Evolutionary conservation across 192 early-diverging fungal genomes (phyloP), one percentile per base, ranked within the genome.

Genomic region (Gaertneriomyces semiglobifer): DNA sequence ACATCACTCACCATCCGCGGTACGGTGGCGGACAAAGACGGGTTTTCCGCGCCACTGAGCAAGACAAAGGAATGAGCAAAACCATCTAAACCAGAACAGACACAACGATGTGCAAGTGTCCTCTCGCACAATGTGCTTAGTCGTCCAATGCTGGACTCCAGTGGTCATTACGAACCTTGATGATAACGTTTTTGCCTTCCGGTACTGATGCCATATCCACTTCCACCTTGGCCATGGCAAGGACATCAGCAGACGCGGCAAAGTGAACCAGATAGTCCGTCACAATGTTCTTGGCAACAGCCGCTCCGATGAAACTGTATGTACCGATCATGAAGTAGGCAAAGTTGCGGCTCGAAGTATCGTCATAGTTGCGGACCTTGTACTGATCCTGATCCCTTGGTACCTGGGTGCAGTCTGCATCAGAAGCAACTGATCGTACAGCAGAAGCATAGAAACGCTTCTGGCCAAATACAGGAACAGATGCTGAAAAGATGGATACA

Each of bases 171-270:
- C 66, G 11, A 25, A 78, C 77, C 77, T 98, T 98, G 80, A 98
- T 80, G 43, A 92, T 90, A 47, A 96, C 90, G 61, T 96, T 96
- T 84, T 93, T 96, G 68, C 96, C 96, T 68, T 95, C 90, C 6
- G 96, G 96, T 73, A 98, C 93, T 54, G 90, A 79, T 65, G 79
- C 80, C 75, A 96, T 79, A 58, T 95, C 91, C 10, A 98, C 90
- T 81, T 98, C 96, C 39, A 93, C 92, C 87, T 95, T 98, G 77
- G 94, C 93, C 83, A 98, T 78, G 44, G 96, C 96, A 73, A 98
- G 82, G 38, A 96, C 93, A 86, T 98, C 96, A 43, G 94, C 93
- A n/a, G 96, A 96, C 20, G 96, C 94, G 58, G 91, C 83, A 86
- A 98, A 81, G 81, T 89, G 91, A 65, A 86, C 77, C 61, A 98